Conservation (phyloP, 305 asterid species). For the Solanum chacoense region DNA sequence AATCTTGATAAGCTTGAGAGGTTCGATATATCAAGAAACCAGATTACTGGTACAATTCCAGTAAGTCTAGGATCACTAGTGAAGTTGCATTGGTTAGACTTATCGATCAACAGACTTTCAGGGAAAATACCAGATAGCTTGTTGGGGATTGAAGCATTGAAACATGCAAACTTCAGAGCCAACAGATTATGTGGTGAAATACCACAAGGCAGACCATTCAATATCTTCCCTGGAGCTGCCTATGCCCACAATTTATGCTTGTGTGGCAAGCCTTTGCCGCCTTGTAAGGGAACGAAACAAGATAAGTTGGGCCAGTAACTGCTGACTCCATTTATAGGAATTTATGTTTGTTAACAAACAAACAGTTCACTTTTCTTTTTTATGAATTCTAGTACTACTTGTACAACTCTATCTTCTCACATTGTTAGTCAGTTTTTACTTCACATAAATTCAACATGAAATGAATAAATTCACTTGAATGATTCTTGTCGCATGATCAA, state of each 20-base stretch:
- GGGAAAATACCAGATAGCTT: constrained; percentile 72
- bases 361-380: neutral
- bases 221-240: constrained; percentile 51
- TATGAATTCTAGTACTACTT: neutral
- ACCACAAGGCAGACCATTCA: constrained; percentile 72
- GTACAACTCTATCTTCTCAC: neutral
- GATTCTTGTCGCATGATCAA: neutral
- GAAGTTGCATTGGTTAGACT: constrained; percentile 69
- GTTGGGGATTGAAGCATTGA: constrained; percentile 41
- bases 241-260: constrained; percentile 76
- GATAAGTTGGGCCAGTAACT: constrained; percentile 47
- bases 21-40: constrained; percentile 64
- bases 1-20: constrained; percentile 43
- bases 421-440: neutral
- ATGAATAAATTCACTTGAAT: neutral
- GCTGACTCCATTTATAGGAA: constrained; percentile 38
- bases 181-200: constrained; percentile 78
- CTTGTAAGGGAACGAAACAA: constrained; percentile 43
- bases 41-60: constrained; percentile 72
- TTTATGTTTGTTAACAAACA: constrained; percentile 34
- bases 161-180: constrained; percentile 69
- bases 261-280: constrained; percentile 78
- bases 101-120: constrained; percentile 45
- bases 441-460: neutral
- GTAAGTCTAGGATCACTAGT: constrained; percentile 42